Conservation (phyloP, 2,329 filamentous ascomycete species). For the Trichophyton mentagrophytes region DNA sequence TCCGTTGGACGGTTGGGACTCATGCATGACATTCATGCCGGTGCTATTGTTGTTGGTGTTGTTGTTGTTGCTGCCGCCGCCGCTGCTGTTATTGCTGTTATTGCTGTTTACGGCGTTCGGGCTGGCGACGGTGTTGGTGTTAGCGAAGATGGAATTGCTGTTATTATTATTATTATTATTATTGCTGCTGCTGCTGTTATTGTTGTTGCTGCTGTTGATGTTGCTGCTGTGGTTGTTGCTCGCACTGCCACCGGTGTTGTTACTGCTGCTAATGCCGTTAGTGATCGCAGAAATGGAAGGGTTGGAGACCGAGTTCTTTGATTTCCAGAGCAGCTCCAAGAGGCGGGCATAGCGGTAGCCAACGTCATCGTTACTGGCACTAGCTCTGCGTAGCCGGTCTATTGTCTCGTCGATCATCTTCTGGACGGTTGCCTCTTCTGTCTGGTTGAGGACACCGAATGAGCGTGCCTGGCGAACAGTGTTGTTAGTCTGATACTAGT, state of each 20-base stretch:
- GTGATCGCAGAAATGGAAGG: slow-evolving; percentile 12
- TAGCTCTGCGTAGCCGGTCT: slow-evolving; percentile 46
- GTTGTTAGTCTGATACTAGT: neutral
- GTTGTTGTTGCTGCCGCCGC: slow-evolving; percentile 11
- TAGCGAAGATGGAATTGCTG: slow-evolving; percentile 7
- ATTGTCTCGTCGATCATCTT: slow-evolving; percentile 48
- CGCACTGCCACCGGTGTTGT: neutral
- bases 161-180: neutral
- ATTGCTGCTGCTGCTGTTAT: slow-evolving; percentile 3
- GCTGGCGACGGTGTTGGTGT: neutral
- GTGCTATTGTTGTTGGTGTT: slow-evolving; percentile 11
- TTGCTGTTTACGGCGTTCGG: neutral
- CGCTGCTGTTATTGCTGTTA: slow-evolving; percentile 1
- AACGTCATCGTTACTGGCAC: slow-evolving; percentile 45
- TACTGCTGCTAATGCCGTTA: neutral
- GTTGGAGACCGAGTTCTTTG: slow-evolving; percentile 18
- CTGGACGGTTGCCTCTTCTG: slow-evolving; percentile 44
- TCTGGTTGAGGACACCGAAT: slow-evolving; percentile 45
- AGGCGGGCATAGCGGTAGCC: slow-evolving; percentile 50
- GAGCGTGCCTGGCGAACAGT: slow-evolving; percentile 36
- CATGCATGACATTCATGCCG: neutral
- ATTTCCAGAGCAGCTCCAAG: slow-evolving; percentile 48
- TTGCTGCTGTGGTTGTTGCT: neutral
- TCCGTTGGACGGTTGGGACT: slow-evolving; percentile 14
- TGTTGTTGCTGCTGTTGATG: slow-evolving; percentile 1